Evolutionary conservation across 1,139 yeast species (phyloP).

Genomic region (Pichia sp.): DNA sequence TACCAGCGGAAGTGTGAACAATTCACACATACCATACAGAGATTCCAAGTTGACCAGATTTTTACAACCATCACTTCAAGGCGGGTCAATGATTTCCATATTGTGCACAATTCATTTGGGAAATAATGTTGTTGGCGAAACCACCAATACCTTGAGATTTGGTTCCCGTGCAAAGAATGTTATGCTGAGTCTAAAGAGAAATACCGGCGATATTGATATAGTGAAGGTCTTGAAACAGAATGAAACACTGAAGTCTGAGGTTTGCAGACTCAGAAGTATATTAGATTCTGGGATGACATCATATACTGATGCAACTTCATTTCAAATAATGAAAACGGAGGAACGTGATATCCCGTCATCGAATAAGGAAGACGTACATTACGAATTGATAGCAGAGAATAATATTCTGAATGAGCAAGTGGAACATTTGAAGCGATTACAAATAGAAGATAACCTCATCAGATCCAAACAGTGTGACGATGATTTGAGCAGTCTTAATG

Average conservation of each 20-base stretch:
- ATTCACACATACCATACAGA: slow-evolving; percentile 72
- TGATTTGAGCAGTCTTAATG: background rate
- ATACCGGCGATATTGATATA: slow-evolving; percentile 33
- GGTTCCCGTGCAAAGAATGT: slow-evolving; percentile 93
- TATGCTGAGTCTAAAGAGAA: slow-evolving; percentile 57
- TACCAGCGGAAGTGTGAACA: slow-evolving; percentile 1
- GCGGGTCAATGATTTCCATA: slow-evolving; percentile 78
- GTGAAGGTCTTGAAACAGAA: slow-evolving; percentile 44
- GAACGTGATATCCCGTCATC: slow-evolving; percentile 8
- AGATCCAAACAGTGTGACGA: slow-evolving; percentile 4
- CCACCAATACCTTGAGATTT: slow-evolving; percentile 80
- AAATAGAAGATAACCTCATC: slow-evolving; percentile 27
- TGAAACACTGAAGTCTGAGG: slow-evolving; percentile 38
- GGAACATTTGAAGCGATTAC: slow-evolving; percentile 60
- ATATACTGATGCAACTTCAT: background rate
- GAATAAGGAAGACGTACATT: slow-evolving; percentile 23
- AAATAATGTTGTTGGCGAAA: slow-evolving; percentile 58
- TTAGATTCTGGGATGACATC: too few species aligned
- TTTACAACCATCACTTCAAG: slow-evolving; percentile 87
- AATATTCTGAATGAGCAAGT: slow-evolving; percentile 53
- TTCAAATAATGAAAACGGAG: slow-evolving; percentile 3
- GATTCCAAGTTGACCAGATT: slow-evolving; percentile 87
- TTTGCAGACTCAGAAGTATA: slow-evolving; percentile 17
- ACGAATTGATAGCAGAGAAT: slow-evolving; percentile 55
- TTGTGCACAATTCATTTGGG: slow-evolving; percentile 78